Percentiles rank a stretch among this genome's conserved stretches.
phyloP scores from a whole-genome alignment of 306 rosid species.

The Chamaecrista fasciculata region DNA sequence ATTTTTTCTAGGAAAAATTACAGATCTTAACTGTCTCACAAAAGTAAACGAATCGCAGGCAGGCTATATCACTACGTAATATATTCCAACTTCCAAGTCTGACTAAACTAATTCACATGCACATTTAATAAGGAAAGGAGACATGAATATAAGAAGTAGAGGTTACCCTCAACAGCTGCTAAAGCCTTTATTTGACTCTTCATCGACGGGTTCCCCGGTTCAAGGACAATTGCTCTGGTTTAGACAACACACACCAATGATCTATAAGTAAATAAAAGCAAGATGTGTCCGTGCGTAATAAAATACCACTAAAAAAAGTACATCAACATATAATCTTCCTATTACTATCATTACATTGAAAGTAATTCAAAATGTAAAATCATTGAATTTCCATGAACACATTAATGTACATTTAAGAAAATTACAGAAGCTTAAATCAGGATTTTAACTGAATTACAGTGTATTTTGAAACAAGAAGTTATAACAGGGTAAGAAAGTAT shows the following conservation, averaged over 20 bases:
- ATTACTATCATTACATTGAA: slow-evolving; percentile 2
- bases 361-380: slow-evolving; percentile 20
- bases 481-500: slow-evolving; percentile 4
- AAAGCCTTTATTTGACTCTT: slow-evolving; percentile 65
- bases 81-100: not conserved
- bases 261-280: not conserved
- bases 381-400: slow-evolving; percentile 6
- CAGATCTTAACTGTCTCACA: not conserved
- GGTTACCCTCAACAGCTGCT: slow-evolving; percentile 74
- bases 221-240: slow-evolving; percentile 85
- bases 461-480: slow-evolving; percentile 10
- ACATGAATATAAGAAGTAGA: slow-evolving; percentile 16
- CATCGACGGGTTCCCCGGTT: slow-evolving; percentile 75
- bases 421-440: slow-evolving; percentile 1
- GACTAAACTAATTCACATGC: not conserved
- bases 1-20: not conserved
- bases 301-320: not conserved
- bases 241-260: slow-evolving; percentile 35
- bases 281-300: slow-evolving; percentile 17
- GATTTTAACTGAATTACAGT: slow-evolving; percentile 17
- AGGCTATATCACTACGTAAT: not conserved
- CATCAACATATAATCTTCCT: not conserved
- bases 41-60: not conserved
- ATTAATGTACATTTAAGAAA: slow-evolving; percentile 11
- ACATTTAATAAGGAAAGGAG: not conserved